Evolutionary conservation across 345 rosid species (phyloP).

Genomic region (Citrus trifoliata): DNA sequence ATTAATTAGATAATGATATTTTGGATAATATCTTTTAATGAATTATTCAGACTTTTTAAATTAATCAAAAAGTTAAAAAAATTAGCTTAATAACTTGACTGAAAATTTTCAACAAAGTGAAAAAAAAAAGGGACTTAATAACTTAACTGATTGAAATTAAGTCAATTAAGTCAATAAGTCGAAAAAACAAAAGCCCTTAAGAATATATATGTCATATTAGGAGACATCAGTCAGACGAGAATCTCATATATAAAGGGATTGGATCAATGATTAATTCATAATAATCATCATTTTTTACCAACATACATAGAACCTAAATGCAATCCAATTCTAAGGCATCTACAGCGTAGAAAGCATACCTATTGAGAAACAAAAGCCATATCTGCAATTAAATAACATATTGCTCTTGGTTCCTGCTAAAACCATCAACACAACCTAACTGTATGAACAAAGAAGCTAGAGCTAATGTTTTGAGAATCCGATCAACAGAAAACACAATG

Average conservation of each 20-base stretch:
- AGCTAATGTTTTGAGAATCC: background rate
- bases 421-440: background rate
- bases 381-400: background rate
- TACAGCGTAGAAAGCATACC: background rate
- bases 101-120: too few species aligned
- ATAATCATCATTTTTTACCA: background rate
- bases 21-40: too few species aligned
- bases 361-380: background rate
- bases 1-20: too few species aligned
- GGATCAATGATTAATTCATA: background rate
- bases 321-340: background rate
- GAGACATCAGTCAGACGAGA: background rate
- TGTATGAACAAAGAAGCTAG: background rate
- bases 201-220: background rate
- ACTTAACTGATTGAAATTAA: too few species aligned
- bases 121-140: too few species aligned
- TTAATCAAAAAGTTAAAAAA: too few species aligned
- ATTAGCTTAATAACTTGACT: too few species aligned
- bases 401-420: background rate
- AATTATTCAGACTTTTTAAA: too few species aligned
- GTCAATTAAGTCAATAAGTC: too few species aligned
- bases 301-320: background rate
- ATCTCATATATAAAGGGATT: background rate
- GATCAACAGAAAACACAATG: background rate
- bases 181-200: too few species aligned